Evolutionary conservation across 2,329 filamentous ascomycete genomes (phyloP).

Genomic region (Fusarium sp.): DNA sequence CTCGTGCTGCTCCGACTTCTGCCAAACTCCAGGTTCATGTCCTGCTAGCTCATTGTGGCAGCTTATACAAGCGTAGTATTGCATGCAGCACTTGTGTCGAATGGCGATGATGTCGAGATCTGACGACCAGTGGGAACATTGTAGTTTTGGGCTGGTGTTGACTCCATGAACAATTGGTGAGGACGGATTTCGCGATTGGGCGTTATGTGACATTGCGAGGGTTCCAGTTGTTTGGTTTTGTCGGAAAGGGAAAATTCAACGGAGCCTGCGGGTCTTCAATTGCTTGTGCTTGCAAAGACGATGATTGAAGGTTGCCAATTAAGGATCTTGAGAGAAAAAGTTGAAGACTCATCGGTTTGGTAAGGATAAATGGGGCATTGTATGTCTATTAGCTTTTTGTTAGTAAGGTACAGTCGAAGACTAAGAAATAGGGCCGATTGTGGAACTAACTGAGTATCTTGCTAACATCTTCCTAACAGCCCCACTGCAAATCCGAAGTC

Average conservation of each 20-base stretch:
- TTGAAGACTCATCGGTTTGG: too few species aligned
- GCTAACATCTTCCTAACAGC: not conserved
- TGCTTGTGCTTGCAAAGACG: too few species aligned
- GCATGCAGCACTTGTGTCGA: conserved; percentile 19
- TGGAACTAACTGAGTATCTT: not conserved
- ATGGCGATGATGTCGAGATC: conserved; percentile 25
- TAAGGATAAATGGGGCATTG: too few species aligned
- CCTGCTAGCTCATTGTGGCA: conserved; percentile 22
- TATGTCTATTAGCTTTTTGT: not conserved
- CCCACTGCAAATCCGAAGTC: too few species aligned
- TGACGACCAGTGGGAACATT: conserved; percentile 25
- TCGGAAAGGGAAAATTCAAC: not conserved
- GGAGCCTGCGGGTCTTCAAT: too few species aligned
- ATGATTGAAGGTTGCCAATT: too few species aligned
- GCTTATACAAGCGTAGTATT: conserved; percentile 32
- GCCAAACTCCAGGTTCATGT: conserved; percentile 9
- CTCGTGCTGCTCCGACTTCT: conserved; percentile 10
- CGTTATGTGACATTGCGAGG: conserved; percentile 15
- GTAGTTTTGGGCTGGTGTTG: conserved; percentile 9
- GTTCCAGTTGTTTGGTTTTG: not conserved
- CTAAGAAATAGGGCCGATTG: too few species aligned
- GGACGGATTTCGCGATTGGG: not conserved
- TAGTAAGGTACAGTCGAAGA: not conserved
- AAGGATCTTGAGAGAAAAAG: too few species aligned
- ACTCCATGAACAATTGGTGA: not conserved